phyloP scores from a whole-genome alignment of 1,139 yeast genomes.

The Scheffersomyces titani region DNA sequence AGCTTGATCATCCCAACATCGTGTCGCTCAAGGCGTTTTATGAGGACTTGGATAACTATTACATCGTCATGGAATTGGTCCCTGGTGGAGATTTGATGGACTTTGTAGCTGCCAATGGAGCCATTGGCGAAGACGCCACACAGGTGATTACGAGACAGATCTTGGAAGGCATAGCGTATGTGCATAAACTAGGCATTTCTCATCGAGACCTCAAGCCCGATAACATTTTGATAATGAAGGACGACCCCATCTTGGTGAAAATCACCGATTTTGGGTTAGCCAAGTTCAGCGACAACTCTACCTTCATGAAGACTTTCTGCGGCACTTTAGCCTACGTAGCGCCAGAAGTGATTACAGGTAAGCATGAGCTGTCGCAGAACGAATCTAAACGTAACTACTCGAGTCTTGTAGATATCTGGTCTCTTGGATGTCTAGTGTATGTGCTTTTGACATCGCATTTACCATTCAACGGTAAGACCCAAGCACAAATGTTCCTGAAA shows the following conservation, averaged over 20 bases:
- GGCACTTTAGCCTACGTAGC: constrained; percentile 92
- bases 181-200: constrained; percentile 85
- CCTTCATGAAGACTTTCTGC: constrained; percentile 84
- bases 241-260: constrained; percentile 85
- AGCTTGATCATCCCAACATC: constrained; percentile 80
- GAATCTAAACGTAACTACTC: constrained; percentile 56
- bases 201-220: constrained; percentile 95
- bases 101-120: constrained; percentile 88
- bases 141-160: constrained; percentile 84
- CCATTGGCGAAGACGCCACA: constrained; percentile 88
- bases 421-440: constrained; percentile 80
- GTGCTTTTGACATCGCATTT: constrained; percentile 88
- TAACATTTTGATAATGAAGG: constrained; percentile 85
- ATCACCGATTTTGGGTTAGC: constrained; percentile 94
- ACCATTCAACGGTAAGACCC: constrained; percentile 92
- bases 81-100: constrained; percentile 99
- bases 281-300: constrained; percentile 72
- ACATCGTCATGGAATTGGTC: constrained; percentile 91
- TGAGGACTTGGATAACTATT: constrained; percentile 79
- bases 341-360: constrained; percentile 87
- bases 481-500: constrained; percentile 76
- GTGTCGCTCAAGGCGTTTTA: constrained; percentile 81
- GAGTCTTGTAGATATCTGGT: constrained; percentile 93
- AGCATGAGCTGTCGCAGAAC: constrained; percentile 42
- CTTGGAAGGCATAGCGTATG: constrained; percentile 79